Conservation (phyloP, 1,139 yeast genomes). For the Spathaspora jeffriesii region DNA sequence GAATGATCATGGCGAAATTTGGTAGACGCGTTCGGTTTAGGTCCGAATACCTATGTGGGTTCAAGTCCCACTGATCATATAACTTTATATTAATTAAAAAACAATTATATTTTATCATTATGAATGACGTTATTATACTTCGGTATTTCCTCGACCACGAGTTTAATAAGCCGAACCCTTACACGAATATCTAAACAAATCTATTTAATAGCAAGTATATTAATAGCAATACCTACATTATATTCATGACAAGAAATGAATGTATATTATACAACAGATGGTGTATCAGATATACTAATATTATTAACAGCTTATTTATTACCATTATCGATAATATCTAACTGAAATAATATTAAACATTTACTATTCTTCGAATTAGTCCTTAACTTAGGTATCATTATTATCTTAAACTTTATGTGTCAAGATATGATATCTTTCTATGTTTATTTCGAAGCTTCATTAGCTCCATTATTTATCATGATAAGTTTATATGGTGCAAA, state of each 20-base stretch:
- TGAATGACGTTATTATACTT: background rate
- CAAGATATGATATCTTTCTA: slow-evolving; percentile 2
- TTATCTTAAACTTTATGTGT: slow-evolving; percentile 4
- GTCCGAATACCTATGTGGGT: background rate
- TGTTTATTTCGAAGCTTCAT: background rate
- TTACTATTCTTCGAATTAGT: slow-evolving; percentile 4
- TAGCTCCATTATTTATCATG: background rate
- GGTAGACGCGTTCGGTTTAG: background rate
- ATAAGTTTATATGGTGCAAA: background rate
- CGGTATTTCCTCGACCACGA: background rate
- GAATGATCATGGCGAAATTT: background rate
- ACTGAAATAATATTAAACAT: slow-evolving; percentile 6
- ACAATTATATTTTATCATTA: too few relatives aligned
- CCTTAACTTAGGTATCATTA: slow-evolving; percentile 1
- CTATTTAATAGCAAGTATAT: slow-evolving; percentile 6
- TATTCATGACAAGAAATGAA: slow-evolving; percentile 7
- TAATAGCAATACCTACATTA: slow-evolving; percentile 6
- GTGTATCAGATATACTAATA: slow-evolving; percentile 5
- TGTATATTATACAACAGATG: slow-evolving; percentile 6
- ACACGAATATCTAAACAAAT: slow-evolving; percentile 4
- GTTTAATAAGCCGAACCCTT: background rate
- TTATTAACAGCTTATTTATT: slow-evolving; percentile 5
- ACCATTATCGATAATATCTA: slow-evolving; percentile 7
- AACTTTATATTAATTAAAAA: background rate
- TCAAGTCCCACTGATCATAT: background rate